Percentiles rank a stretch among this genome's conserved stretches.
Evolutionary conservation across 2,329 filamentous ascomycete genomes (phyloP).

Genomic region (Ascochyta rabiei): DNA sequence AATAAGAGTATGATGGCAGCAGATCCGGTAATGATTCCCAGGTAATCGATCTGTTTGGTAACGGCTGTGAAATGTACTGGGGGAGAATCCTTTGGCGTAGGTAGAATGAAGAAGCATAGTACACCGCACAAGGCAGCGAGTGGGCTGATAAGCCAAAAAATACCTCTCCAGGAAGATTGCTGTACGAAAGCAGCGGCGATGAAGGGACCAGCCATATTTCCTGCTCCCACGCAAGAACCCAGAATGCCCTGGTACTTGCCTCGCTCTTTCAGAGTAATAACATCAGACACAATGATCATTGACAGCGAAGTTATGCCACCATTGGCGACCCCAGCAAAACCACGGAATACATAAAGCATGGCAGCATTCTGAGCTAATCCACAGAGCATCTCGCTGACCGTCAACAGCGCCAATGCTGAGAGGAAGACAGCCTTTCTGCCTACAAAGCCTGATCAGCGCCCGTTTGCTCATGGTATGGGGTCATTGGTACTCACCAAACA

Average conservation of each 20-base stretch:
- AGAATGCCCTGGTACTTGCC: conserved; percentile 48
- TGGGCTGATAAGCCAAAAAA: conserved; percentile 31
- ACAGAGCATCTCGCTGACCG: conserved; percentile 64
- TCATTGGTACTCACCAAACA: conserved; percentile 51
- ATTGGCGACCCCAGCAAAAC: conserved; percentile 63
- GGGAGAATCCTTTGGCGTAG: conserved; percentile 54
- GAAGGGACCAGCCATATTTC: conserved; percentile 35
- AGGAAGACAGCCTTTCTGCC: conserved; percentile 53
- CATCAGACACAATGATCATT: conserved; percentile 47
- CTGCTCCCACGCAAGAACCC: conserved; percentile 31
- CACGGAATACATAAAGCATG: conserved; percentile 67
- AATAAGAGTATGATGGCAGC: conserved; percentile 65
- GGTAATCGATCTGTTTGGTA: conserved; percentile 59
- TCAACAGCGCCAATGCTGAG: conserved; percentile 58
- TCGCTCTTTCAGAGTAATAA: conserved; percentile 45
- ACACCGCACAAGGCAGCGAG: conserved; percentile 18
- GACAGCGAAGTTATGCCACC: conserved; percentile 60
- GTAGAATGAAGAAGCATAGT: conserved; percentile 24
- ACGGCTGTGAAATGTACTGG: conserved; percentile 38
- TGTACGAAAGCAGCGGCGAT: conserved; percentile 31
- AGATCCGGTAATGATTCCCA: conserved; percentile 61
- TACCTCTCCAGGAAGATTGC: conserved; percentile 26
- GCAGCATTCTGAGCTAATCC: conserved; percentile 61
- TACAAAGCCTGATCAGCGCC: background rate
- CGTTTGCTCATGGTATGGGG: background rate